Evolutionary conservation across 176 grass and related monocot genomes (phyloP), one percentile per base, ranked within the genome.

Genomic region (Carex scoparia): DNA sequence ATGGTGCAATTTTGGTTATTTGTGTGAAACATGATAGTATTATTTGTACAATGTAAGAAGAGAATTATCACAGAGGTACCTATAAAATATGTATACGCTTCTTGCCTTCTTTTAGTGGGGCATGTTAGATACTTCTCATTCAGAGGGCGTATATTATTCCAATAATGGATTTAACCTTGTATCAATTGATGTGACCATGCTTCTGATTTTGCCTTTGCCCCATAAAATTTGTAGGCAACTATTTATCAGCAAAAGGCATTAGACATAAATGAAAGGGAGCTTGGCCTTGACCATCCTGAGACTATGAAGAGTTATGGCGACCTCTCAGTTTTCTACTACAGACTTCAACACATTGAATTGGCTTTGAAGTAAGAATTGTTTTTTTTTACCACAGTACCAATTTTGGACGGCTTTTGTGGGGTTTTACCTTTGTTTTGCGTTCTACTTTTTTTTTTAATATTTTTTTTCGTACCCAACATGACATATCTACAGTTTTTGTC

Each of bases 221-320:
- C 28, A 59, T 75, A 54, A 66, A 73, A 40, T 87, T 54, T 84
- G 33, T 85, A 99, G 97, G 97, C 97, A 88, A 92, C 93, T 65
- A 91, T 99, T 82, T 99, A 99, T 94, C 97, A 99, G 79, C 97
- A 96, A 57, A 99, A 99, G 90, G 93, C 93, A 61, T 85, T 96
- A 79, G 97, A 99, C 78, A 99, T 99, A 70, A 95, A 99, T 87
- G 97, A 99, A 86, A 92, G 97, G 79, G 97, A 99, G 66, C 88
- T 99, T 57, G 97, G 97, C 71, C 93, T 99, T 87, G 97, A 99
- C 80, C 97, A 99, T 95, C 93, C 97, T 0, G 97, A 99, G 84
- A 99, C 97, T 19, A 99, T 96, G 93, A 99, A 99, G 87, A 92
- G 97, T 85, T 99, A 99, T 66, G 97, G 97, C 2, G 97, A 99